A percentile compares a stretch with the other conserved stretches of the same genome.
These are phyloP conservation scores for Ascoidea rubescens DNA, from an alignment of 805 yeast species.

Conservation along the genomic window DNA sequence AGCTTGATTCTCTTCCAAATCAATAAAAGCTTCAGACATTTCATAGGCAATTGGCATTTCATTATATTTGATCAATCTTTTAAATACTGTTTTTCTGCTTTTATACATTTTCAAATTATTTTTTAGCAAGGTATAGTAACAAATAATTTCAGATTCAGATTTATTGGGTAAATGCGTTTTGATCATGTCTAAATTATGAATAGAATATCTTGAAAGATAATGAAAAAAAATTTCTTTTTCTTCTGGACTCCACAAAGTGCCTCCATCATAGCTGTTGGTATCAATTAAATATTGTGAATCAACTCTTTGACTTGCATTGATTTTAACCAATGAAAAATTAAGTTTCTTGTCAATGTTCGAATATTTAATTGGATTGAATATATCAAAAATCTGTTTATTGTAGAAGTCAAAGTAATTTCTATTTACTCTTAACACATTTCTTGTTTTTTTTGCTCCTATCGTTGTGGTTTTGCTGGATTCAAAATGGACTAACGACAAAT, in stretches of 20 bases:
- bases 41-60: slow-evolving; percentile 42
- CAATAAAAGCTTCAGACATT: slow-evolving; percentile 27
- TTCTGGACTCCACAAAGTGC: slow-evolving; percentile 27
- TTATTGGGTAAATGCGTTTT: slow-evolving; percentile 25
- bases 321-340: background rate
- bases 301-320: background rate
- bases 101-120: slow-evolving; percentile 17
- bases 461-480: too few relatives aligned
- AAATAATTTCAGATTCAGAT: slow-evolving; percentile 26
- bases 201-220: slow-evolving; percentile 33
- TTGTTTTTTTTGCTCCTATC: background rate
- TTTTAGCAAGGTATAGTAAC: slow-evolving; percentile 28
- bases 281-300: background rate
- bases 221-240: slow-evolving; percentile 42
- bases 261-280: slow-evolving; percentile 8
- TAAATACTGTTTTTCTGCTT: slow-evolving; percentile 8
- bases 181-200: slow-evolving; percentile 29
- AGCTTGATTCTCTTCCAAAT: slow-evolving; percentile 30
- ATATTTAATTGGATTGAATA: slow-evolving; percentile 1
- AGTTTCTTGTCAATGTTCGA: background rate
- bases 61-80: slow-evolving; percentile 21
- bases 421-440: background rate
- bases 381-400: background rate
- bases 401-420: slow-evolving; percentile 2
- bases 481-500: too few relatives aligned